Base-by-base conservation (phyloP, 805 yeast species). In the Yueomyces sinensis region DNA sequence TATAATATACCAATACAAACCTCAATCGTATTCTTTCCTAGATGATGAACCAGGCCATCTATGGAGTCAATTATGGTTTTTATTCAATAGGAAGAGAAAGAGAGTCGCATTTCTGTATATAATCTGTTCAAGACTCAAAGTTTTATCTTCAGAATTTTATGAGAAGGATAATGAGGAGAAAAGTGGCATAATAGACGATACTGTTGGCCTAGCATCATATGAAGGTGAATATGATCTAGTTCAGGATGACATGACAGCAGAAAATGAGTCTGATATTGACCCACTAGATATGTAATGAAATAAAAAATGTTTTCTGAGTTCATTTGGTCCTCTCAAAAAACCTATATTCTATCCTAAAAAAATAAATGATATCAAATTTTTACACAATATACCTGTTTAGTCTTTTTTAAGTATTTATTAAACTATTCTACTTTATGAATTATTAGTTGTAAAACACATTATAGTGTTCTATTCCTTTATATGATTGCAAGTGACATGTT, bases 31-130 rank as follows among this genome's bases (percentile, higher is more conserved):
- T 13, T 51, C 57, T 4, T 54, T 61, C 39, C 44, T 58, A 31
- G 63, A 60, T 34, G 61, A 53, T 40, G 62, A 57, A 36, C 62
- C 59, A 9, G 63, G 62, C 4, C 53, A 56, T 36, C 47, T 63
- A n/a, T 63, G 68, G 68, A 57, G 59, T 29, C 46, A 77, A 52
- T 82, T 83, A 70, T 89, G 93, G 79, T 91, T 91, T 55, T 74
- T 89, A 31, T 86, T 81, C 60, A 91, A 86, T 61, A 89, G 84
- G 59, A 80, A 82, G 50, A 73, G 81, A 60, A 89, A 89, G 60
- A 72, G 97, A 42, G 97, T 91, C 3, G 84, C 94, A 1, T 89
- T 80, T 54, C 54, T 91, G 14, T 82, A 82, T 46, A 61, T 91
- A 41, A 75, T 74, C 36, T 77, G 79, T 35, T 51, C 63, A 29